Base-by-base conservation (phyloP, 148 eudicot genomes). In the Selenicereus undatus region DNA sequence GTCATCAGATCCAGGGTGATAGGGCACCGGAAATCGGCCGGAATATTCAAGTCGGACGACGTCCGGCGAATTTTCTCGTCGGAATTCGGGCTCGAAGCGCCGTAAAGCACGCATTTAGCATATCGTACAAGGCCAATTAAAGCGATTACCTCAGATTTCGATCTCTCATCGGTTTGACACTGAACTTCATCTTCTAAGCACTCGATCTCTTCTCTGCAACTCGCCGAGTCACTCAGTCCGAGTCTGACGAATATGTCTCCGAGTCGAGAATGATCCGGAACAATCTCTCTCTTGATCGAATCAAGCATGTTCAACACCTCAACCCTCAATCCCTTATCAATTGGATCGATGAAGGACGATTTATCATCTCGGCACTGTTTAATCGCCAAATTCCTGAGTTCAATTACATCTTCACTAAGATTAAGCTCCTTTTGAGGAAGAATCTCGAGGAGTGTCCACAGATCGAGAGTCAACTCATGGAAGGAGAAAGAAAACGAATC, bases 1-100 rank as follows among this genome's bases (percentile, higher is more conserved):
- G 87, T 79, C 92, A 95, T 93, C 76, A 95, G 48, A 48, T 95
- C 98, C 2, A 95, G 87, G 3, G 96, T 87, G 2, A 95, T 95
- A 71, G 98, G 96, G 58, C 98, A 95, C 77, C 92, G 89, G 76
- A 93, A 93, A 75, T 95, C 98, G 74, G 89, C 71, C 75, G 97
- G 98, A 32, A 88, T 35, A 69, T 80, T 92, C 70, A 88, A 36
- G 18, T 92, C 98, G 56, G 85, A 78, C 45, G 75, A 70, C 24
- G 91, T 81, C 71, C 78, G 86, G 65, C 87, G 89, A 76, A 87
- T 76, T 73, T 84, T 62, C 51, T 50, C 62, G 12, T 68, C 66
- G 27, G 76, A 43, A 43, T 85, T 74, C 3, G 89, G 86, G 1
- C 84, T 79, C n/a, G 91, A 86, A 4, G 91, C 92, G 18, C 97